phyloP scores from a whole-genome alignment of 2,329 filamentous ascomycete genomes.

The Ophiostoma quercus region DNA sequence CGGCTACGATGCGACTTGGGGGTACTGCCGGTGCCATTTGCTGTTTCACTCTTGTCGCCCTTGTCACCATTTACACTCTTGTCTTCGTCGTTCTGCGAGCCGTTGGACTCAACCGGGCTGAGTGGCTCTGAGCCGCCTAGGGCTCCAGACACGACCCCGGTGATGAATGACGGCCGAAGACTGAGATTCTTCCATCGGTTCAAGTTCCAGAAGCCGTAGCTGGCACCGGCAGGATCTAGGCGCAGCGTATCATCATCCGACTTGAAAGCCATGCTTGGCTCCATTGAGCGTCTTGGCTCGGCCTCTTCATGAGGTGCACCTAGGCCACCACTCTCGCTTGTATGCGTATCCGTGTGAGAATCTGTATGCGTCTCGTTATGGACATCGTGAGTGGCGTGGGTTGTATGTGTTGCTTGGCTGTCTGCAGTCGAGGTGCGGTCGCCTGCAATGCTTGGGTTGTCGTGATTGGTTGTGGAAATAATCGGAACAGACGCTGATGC shows the following conservation, averaged over 20 bases:
- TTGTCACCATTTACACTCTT: background rate
- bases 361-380: background rate
- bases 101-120: slow-evolving; percentile 5
- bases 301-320: slow-evolving; percentile 34
- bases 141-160: slow-evolving; percentile 4
- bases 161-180: slow-evolving; percentile 28
- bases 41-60: slow-evolving; percentile 18
- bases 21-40: slow-evolving; percentile 22
- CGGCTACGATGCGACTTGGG: slow-evolving; percentile 13
- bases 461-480: background rate
- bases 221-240: slow-evolving; percentile 39
- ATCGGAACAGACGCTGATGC: background rate
- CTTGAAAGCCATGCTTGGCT: slow-evolving; percentile 50
- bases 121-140: slow-evolving; percentile 13
- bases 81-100: background rate
- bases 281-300: slow-evolving; percentile 26
- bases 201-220: slow-evolving; percentile 54
- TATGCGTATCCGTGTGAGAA: slow-evolving; percentile 11
- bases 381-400: background rate
- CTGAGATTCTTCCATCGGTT: slow-evolving; percentile 47
- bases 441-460: background rate
- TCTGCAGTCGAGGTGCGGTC: background rate
- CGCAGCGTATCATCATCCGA: slow-evolving; percentile 37
- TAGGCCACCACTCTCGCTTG: slow-evolving; percentile 32
- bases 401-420: background rate